Evolutionary conservation across 139 green algal genomes (phyloP), one percentile per base, ranked within the genome.

Genomic region (Chlamydomonas sphaeroides): DNA sequence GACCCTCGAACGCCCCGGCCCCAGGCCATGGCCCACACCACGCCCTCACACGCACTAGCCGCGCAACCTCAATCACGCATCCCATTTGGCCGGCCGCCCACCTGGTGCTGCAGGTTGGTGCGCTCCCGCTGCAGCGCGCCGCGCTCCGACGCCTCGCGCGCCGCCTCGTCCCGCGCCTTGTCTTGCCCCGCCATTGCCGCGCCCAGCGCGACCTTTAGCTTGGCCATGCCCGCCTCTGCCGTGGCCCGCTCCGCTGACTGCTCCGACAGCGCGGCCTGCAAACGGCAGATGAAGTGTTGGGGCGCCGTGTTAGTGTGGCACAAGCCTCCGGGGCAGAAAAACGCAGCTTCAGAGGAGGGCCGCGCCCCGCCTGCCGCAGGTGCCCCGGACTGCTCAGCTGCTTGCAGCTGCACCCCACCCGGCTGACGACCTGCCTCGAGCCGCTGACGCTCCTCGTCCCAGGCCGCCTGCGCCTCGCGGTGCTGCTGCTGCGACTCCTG

Each of bases 61-160:
- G n/a, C n/a, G n/a, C n/a, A n/a, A n/a, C n/a, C 36, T 33, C 28
- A 78, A 62, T 30, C 53, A 62, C 21, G 17, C n/a, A n/a, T n/a
- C n/a, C n/a, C n/a, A n/a, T n/a, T n/a, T n/a, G n/a, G n/a, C n/a
- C n/a, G n/a, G n/a, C n/a, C n/a, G 11, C 59, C 30, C 30, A 66
- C 87, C 83, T 88, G 78, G 68, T 91, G 63, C 72, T 68, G 76
- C n/a, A 90, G 72, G 66, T 90, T 86, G 42, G 63, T 79, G 45
- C 36, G 35, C 65, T 90, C 82, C 2, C 80, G 80, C 72, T 71
- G 38, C 5, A 88, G 69, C 30, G 74, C 80, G 32, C 76, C 63
- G 53, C 84, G 36, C 79, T 92, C 86, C 65, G 36, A 73, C 57
- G 79, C 41, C 72, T 83, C 49, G 2, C 35, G 51, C 28, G 51